Evolutionary conservation across 257 asterid genomes (phyloP).

Genomic region (Solanum gandarillasii): DNA sequence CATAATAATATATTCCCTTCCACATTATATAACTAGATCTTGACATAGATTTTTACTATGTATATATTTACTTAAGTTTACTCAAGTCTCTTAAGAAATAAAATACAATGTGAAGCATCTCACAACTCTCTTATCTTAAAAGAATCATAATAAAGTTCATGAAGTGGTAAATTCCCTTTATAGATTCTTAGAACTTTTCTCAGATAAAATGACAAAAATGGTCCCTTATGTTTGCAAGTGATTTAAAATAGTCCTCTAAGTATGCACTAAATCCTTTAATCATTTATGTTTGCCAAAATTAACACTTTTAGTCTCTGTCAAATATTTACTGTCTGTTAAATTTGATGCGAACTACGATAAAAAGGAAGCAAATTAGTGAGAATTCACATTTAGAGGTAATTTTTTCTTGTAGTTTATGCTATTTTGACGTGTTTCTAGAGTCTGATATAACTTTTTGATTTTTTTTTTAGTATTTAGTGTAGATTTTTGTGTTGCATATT

Average conservation of each 20-base stretch:
- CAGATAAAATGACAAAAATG: neutral
- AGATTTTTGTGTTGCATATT: neutral
- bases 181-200: neutral
- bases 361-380: neutral
- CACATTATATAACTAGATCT: neutral
- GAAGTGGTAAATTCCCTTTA: neutral
- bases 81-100: neutral
- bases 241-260: neutral
- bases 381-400: neutral
- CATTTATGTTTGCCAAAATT: neutral
- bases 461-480: neutral
- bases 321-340: neutral
- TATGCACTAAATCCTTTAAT: neutral
- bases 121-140: neutral
- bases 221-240: neutral
- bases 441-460: neutral
- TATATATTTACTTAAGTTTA: neutral
- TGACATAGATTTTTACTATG: neutral
- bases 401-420: neutral
- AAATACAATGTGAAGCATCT: neutral
- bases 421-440: neutral
- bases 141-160: neutral
- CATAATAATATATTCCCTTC: neutral
- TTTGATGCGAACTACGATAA: neutral
- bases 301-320: neutral